phyloP scores from a whole-genome alignment of 176 grass and related monocot genomes.

The sorghum (Sorghum bicolor) region DNA sequence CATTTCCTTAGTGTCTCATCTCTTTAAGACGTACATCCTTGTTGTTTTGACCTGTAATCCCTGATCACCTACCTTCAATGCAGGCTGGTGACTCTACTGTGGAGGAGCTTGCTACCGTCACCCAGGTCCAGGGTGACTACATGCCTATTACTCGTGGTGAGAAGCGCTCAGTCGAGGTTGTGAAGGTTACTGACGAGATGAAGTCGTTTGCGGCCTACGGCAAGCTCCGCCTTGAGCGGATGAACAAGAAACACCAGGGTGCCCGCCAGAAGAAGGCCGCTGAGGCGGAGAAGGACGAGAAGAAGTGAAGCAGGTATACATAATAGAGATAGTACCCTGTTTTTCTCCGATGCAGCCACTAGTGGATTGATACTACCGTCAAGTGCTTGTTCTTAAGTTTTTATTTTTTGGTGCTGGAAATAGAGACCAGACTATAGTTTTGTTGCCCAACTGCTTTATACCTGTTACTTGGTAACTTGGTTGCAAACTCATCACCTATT shows the following conservation, averaged over 20 bases:
- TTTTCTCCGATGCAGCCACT: constrained; percentile 17
- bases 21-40: background rate
- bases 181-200: constrained; percentile 83
- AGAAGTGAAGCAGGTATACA: constrained; percentile 58
- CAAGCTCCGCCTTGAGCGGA: constrained; percentile 85
- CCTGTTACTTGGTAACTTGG: constrained; percentile 12
- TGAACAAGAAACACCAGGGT: constrained; percentile 80
- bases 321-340: background rate
- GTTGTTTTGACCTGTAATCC: background rate
- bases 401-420: constrained; percentile 34
- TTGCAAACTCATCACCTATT: background rate
- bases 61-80: background rate
- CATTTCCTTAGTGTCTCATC: background rate
- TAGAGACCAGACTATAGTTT: constrained; percentile 26
- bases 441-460: constrained; percentile 16
- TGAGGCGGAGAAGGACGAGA: constrained; percentile 89
- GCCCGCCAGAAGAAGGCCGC: constrained; percentile 78
- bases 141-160: constrained; percentile 74
- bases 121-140: constrained; percentile 83
- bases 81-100: constrained; percentile 90
- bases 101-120: constrained; percentile 77
- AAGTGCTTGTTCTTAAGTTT: constrained; percentile 35
- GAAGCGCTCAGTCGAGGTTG: constrained; percentile 68
- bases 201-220: constrained; percentile 66
- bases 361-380: constrained; percentile 21